A percentile compares a stretch with the other conserved stretches of the same genome.
Conservation (phyloP, 208 protist species). For the Leishmania braziliensis region DNA sequence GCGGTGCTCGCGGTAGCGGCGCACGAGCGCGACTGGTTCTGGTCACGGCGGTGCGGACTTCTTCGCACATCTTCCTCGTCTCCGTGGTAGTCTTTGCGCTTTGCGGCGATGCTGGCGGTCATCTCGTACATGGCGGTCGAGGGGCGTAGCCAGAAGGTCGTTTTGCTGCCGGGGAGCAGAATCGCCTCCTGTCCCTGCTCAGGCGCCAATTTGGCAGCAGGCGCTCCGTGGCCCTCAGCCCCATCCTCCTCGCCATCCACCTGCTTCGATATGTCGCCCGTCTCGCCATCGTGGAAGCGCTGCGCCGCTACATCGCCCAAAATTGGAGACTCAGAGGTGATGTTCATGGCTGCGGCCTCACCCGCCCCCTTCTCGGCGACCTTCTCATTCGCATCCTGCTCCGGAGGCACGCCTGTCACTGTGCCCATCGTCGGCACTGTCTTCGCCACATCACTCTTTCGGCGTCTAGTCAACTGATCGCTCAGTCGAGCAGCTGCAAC, state of each 20-base stretch:
- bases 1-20: slow-evolving; percentile 1
- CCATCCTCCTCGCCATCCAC: not conserved
- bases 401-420: not conserved
- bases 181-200: slow-evolving; percentile 15
- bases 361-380: not conserved
- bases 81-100: slow-evolving; percentile 37
- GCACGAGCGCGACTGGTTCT: not conserved
- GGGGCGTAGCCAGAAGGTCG: slow-evolving; percentile 60
- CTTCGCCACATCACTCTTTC: slow-evolving; percentile 9
- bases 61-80: slow-evolving; percentile 9
- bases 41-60: slow-evolving; percentile 7
- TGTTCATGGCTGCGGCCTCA: not conserved
- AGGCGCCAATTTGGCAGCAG: not conserved
- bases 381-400: slow-evolving; percentile 1
- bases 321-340: not conserved
- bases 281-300: slow-evolving; percentile 1
- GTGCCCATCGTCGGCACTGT: not conserved
- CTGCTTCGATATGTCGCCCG: not conserved
- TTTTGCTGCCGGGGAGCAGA: slow-evolving; percentile 31
- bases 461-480: slow-evolving; percentile 9
- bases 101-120: slow-evolving; percentile 68
- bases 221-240: not conserved
- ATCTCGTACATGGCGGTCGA: slow-evolving; percentile 60
- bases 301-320: not conserved
- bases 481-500: not conserved